These are phyloP conservation scores for Barnettozyma populi DNA, from an alignment of 805 yeast genomes.

Conservation along the genomic window DNA sequence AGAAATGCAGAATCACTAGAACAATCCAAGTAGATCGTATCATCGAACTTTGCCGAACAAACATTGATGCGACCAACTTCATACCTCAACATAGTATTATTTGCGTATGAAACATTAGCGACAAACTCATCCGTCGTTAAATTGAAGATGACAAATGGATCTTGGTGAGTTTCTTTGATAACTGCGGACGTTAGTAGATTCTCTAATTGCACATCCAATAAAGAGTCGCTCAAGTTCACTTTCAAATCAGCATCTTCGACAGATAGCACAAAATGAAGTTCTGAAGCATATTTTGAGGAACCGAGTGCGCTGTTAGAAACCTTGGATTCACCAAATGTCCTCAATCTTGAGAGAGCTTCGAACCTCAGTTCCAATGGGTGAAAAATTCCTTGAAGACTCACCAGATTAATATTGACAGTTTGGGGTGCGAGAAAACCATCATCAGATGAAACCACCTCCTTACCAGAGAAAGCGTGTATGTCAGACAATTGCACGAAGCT, in stretches of 20 bases:
- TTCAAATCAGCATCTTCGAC: constrained; percentile 3
- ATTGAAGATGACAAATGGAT: background rate
- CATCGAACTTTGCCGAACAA: background rate
- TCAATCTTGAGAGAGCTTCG: background rate
- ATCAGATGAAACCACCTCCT: background rate
- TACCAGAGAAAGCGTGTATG: background rate
- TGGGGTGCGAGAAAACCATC: background rate
- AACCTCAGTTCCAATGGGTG: background rate
- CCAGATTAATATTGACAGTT: background rate
- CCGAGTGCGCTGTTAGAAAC: background rate
- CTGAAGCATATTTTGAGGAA: background rate
- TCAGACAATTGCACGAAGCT: constrained; percentile 1
- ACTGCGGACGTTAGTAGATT: background rate
- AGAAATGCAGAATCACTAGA: background rate
- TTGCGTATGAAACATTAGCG: background rate
- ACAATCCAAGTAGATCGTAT: background rate
- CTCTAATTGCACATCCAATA: background rate
- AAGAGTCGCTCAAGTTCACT: background rate
- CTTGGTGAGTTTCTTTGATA: background rate
- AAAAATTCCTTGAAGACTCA: background rate
- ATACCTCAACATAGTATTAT: background rate
- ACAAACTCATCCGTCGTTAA: background rate
- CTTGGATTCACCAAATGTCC: background rate
- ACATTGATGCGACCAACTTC: background rate
- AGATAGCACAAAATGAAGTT: background rate